Base-by-base conservation (phyloP, 2,329 filamentous ascomycete genomes). In the Talaromyces sp. region DNA sequence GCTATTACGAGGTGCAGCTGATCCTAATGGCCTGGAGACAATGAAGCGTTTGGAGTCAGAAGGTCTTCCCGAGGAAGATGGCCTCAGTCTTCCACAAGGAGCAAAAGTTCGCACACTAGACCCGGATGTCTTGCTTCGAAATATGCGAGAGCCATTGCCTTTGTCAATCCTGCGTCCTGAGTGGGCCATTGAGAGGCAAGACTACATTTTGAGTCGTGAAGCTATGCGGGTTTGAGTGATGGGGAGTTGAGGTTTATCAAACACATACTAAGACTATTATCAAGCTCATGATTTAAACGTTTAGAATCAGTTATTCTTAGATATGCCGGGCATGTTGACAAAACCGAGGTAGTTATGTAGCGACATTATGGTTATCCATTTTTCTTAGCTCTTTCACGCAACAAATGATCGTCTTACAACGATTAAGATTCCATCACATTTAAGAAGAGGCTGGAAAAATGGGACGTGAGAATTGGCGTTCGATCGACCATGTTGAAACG, bases 41-140 rank as follows among this genome's bases (percentile, higher is more conserved):
- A 35, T 58, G 33, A 50, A 54, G 22, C 40, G 35, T 5, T 40
- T 58, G 35, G 39, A 58, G 17, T 46, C 31, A 31, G 56, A 58
- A 33, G 25, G 35, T 21, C 33, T 50, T 13, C 56, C 56, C 11
- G 53, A 64, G 45, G 67, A 66, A 22, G 59, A 66, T 13, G 59
- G 58, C 1, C 59, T 71, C 8, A 53, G 57, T n/a, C 64, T 73
- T 21, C 67, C 70, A 11, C 56, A 50, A 6, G 60, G 60, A 2
- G 63, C 70, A 9, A 73, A 73, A 59, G 60, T 73, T 45, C 66
- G 70, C 39, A 73, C 69, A 9, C 57, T 73, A 36, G 70, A 73
- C 46, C 70, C 70, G 4, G 70, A 71, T 59, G 48, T 73, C 39
- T 67, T 50, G 61, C 48, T 61, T 17, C 6, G 25, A 8, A 31